Evolutionary conservation across 768 basidiomycete genomes (phyloP), one percentile per base, ranked within the genome.

Genomic region (Lanmaoa rubissima): DNA sequence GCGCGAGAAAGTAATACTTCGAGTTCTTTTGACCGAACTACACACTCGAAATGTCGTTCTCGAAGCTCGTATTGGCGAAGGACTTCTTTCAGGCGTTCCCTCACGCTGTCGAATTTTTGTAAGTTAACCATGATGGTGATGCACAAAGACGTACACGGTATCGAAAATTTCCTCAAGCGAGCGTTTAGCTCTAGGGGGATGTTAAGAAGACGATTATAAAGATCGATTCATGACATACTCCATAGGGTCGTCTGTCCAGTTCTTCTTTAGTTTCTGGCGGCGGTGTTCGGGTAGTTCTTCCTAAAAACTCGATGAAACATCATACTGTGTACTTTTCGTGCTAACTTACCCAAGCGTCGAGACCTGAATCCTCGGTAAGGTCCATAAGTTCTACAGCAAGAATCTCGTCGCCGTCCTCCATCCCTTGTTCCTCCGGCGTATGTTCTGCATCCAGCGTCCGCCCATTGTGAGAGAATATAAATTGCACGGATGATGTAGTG

Each of bases 381-480:
- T 94, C 92, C 90, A 93, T 90, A 71, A 94, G 73, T 74, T 94
- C 92, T 19, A 94, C 87, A 14, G 92, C 92, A 48, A 92, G 75
- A 68, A 94, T 90, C 73, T 93, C 90, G 69, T 94, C 92, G 6
- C 86, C 86, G 62, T 92, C 89, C 64, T 94, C 92, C 79, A 94
- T 88, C 6, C 88, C 89, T 47, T 85, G 81, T 63, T 94, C 91
- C 68, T 94, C 92, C 24, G 91, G 88, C 11, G 92, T 92, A 69
- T 87, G 86, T 48, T 93, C 90, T 14, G 85, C 79, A 54, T 90
- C 88, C n/a, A 94, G 70, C 48, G 82, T 82, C 61, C 89, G 78
- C 26, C 92, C 92, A 58, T 88, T 85, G 66, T 91, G 87, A 11
- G 89, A 89, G 74, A 94, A 94, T 46, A 94, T 78, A 71, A 94